These are phyloP conservation scores for Torulaspora gathmanii DNA, from an alignment of 805 yeast genomes.

Conservation along the genomic window DNA sequence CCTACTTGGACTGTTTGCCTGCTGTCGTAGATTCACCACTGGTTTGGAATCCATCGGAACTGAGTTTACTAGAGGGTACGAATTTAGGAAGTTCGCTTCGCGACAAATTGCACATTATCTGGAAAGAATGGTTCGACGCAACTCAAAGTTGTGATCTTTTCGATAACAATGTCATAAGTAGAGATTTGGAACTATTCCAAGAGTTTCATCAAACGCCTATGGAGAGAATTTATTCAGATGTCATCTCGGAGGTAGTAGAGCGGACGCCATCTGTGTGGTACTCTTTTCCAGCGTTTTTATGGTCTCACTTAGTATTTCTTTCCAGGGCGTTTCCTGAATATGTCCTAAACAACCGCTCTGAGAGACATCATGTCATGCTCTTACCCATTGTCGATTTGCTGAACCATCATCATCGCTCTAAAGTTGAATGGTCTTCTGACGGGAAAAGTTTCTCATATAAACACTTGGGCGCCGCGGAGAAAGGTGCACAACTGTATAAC, in stretches of 20 bases:
- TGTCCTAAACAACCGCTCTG: conserved; percentile 36
- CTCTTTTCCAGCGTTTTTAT: conserved; percentile 60
- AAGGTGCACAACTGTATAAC: conserved; percentile 57
- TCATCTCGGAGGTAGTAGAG: conserved; percentile 16
- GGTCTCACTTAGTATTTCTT: conserved; percentile 68
- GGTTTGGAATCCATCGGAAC: conserved; percentile 55
- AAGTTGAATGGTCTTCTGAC: conserved; percentile 60
- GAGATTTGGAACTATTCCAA: conserved; percentile 20
- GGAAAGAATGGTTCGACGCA: conserved; percentile 56
- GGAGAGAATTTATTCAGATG: conserved; percentile 17
- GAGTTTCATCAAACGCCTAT: conserved; percentile 13
- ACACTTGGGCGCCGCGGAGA: conserved; percentile 3
- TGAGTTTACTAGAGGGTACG: conserved; percentile 54
- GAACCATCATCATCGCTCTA: conserved; percentile 61
- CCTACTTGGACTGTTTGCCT: conserved; percentile 53
- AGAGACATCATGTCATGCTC: conserved; percentile 52
- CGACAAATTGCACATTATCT: conserved; percentile 43
- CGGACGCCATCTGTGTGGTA: conserved; percentile 44
- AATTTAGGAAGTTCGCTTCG: conserved; percentile 54
- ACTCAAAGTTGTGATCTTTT: conserved; percentile 1
- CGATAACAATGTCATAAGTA: conserved; percentile 2
- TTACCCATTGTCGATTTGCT: conserved; percentile 74
- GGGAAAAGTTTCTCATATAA: conserved; percentile 48
- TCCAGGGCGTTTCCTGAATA: conserved; percentile 78
- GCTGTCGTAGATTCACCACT: conserved; percentile 49